Evolutionary conservation across 768 basidiomycete genomes (phyloP).

Genomic region (Psilocybe sp.): DNA sequence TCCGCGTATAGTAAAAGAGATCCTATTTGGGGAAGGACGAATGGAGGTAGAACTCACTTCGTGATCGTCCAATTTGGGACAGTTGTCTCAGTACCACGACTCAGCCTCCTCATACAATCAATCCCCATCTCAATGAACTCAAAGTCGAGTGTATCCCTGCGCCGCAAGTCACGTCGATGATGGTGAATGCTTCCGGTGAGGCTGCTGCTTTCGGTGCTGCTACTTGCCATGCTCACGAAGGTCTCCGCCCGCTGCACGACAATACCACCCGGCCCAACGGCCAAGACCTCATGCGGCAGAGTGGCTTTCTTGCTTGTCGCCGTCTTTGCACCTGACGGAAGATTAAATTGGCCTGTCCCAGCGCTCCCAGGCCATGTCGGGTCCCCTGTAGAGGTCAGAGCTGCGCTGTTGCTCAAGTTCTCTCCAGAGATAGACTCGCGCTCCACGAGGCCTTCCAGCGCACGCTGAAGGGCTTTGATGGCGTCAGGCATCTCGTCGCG

Average conservation of each 20-base stretch:
- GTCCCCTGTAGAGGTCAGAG: no score
- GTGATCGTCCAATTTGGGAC: slow-evolving; percentile 76
- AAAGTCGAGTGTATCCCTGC: slow-evolving; percentile 47
- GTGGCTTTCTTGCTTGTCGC: no score
- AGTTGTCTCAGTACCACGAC: slow-evolving; percentile 28
- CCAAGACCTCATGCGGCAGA: no score
- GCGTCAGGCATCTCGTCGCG: slow-evolving; percentile 71
- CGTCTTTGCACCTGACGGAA: no score
- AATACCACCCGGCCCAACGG: no score
- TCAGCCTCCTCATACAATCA: slow-evolving; percentile 63
- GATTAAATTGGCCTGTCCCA: no score
- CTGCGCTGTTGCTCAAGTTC: slow-evolving; percentile 4
- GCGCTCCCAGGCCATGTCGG: no score
- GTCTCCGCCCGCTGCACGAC: no score
- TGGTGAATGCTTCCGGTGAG: no score
- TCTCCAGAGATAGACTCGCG: slow-evolving; percentile 6
- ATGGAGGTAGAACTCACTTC: slow-evolving; percentile 27
- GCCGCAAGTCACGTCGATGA: no score
- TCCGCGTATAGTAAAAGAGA: background rate
- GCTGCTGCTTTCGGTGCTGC: no score
- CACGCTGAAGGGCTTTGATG: slow-evolving; percentile 70
- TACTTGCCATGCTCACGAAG: no score
- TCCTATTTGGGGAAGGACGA: background rate
- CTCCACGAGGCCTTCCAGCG: slow-evolving; percentile 41
- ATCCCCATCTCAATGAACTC: slow-evolving; percentile 69